A percentile compares a stretch with the other conserved stretches of the same genome.
Evolutionary conservation across 1,284 basidiomycete genomes (phyloP).

Genomic region (Apiotrichum domesticum): DNA sequence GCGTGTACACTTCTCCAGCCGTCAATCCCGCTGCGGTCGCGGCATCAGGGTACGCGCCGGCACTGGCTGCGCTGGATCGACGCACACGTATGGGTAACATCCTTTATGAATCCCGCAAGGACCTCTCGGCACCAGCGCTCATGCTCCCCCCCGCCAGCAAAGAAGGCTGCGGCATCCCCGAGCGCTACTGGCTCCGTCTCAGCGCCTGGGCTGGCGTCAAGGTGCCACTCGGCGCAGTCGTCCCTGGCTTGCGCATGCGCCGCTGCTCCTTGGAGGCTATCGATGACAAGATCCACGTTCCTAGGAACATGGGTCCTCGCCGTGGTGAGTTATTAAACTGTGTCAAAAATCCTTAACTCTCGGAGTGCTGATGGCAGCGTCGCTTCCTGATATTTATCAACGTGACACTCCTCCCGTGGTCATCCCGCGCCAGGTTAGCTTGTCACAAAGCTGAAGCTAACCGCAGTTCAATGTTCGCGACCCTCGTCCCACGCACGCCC

Average conservation of each 20-base stretch:
- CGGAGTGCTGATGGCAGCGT: background rate
- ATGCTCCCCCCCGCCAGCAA: constrained; percentile 19
- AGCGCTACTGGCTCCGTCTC: constrained; percentile 23
- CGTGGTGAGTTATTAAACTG: background rate
- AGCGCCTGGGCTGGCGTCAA: constrained; percentile 14
- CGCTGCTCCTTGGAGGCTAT: background rate
- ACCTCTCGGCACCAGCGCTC: constrained; percentile 22
- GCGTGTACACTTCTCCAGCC: constrained; percentile 36
- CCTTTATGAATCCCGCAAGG: constrained; percentile 25
- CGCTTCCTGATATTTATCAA: constrained; percentile 1
- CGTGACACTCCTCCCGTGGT: no score
- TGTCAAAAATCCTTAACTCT: background rate
- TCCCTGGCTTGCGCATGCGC: background rate
- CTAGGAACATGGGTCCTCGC: background rate
- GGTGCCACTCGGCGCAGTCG: constrained; percentile 13
- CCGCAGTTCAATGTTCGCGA: background rate
- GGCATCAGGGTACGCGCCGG: constrained; percentile 23
- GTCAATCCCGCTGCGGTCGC: constrained; percentile 30
- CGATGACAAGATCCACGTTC: background rate
- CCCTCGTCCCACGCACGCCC: background rate
- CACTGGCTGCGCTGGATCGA: constrained; percentile 20
- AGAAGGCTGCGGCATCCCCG: constrained; percentile 42
- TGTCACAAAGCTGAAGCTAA: background rate
- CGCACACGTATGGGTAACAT: constrained; percentile 25
- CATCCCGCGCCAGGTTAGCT: no score